Conservation (phyloP, 208 protist genomes). For the Wallacemonas sp. region DNA sequence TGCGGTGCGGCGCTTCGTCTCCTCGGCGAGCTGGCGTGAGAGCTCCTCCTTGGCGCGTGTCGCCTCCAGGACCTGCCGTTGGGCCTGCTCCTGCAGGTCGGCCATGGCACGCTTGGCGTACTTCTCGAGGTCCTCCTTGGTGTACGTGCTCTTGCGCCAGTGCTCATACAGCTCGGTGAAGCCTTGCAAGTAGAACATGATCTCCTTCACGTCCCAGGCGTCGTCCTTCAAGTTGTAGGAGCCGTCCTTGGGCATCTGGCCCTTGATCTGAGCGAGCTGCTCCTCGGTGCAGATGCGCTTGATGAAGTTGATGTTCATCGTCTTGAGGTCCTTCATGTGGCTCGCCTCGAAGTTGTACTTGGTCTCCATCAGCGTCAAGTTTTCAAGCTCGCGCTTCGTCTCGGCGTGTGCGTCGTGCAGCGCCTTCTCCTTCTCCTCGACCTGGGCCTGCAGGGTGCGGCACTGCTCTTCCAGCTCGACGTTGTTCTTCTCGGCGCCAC, state of each 20-base stretch:
- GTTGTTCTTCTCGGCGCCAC: slow-evolving; percentile 73
- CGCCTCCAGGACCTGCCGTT: slow-evolving; percentile 74
- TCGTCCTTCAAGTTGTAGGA: slow-evolving; percentile 65
- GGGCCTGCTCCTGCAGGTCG: slow-evolving; percentile 68
- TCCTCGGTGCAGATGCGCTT: slow-evolving; percentile 83
- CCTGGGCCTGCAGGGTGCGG: slow-evolving; percentile 60
- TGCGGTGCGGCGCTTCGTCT: slow-evolving; percentile 55
- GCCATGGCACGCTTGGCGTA: slow-evolving; percentile 64
- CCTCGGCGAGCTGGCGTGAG: slow-evolving; percentile 66
- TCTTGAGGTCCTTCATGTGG: slow-evolving; percentile 68
- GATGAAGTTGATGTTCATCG: slow-evolving; percentile 82
- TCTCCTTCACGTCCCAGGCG: slow-evolving; percentile 89
- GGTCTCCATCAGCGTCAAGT: slow-evolving; percentile 52
- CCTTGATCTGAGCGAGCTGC: slow-evolving; percentile 61
- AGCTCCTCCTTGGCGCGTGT: slow-evolving; percentile 68
- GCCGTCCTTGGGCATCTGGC: slow-evolving; percentile 63
- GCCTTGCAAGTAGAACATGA: slow-evolving; percentile 72
- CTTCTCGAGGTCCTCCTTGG: slow-evolving; percentile 88
- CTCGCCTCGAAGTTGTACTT: slow-evolving; percentile 69
- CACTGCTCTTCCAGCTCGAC: slow-evolving; percentile 85
- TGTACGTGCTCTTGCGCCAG: slow-evolving; percentile 79
- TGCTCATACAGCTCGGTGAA: slow-evolving; percentile 77
- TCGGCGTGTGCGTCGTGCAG: slow-evolving; percentile 69
- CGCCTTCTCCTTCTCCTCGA: slow-evolving; percentile 69
- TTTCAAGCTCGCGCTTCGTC: slow-evolving; percentile 56